Evolutionary conservation across 2,329 filamentous ascomycete species (phyloP).

Genomic region (Ceratocystiopsis sp.): DNA sequence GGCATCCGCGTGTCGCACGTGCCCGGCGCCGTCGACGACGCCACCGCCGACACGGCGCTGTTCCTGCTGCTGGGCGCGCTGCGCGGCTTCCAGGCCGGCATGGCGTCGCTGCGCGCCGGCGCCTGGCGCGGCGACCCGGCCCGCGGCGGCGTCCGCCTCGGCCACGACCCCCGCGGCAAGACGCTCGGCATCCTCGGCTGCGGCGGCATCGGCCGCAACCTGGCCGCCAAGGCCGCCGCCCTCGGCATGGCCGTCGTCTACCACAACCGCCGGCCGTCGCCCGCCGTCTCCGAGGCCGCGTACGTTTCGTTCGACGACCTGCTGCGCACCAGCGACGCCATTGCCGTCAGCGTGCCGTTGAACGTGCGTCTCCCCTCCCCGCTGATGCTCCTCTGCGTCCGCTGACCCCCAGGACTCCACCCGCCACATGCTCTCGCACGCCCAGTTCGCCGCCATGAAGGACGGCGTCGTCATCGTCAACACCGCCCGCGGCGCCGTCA

Average conservation of each 20-base stretch:
- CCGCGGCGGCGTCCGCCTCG: not conserved
- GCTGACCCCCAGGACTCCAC: conserved; percentile 9
- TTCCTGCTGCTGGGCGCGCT: conserved; percentile 70
- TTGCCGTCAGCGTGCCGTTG: conserved; percentile 36
- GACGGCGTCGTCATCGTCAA: conserved; percentile 39
- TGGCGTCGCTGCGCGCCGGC: conserved; percentile 47
- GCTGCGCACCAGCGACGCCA: conserved; percentile 33
- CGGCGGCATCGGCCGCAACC: conserved; percentile 39
- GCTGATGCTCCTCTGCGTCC: conserved; percentile 1
- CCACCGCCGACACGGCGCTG: conserved; percentile 66
- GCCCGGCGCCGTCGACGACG: conserved; percentile 65
- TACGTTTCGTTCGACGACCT: conserved; percentile 40
- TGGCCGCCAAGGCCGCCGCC: conserved; percentile 26
- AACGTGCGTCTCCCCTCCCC: conserved; percentile 21
- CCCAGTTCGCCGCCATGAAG: conserved; percentile 35
- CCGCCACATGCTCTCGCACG: conserved; percentile 32
- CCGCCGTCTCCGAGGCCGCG: conserved; percentile 24
- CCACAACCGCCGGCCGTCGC: conserved; percentile 29
- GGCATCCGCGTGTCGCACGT: conserved; percentile 61
- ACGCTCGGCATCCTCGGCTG: conserved; percentile 38
- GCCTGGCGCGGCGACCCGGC: conserved; percentile 52
- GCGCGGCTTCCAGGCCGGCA: conserved; percentile 51
- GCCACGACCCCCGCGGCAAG: conserved; percentile 53
- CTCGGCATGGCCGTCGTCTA: conserved; percentile 42
- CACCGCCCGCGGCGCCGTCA: conserved; percentile 37